These are phyloP conservation scores for Neurospora sp. DNA, from an alignment of 495 filamentous ascomycete species.

Conservation along the genomic window DNA sequence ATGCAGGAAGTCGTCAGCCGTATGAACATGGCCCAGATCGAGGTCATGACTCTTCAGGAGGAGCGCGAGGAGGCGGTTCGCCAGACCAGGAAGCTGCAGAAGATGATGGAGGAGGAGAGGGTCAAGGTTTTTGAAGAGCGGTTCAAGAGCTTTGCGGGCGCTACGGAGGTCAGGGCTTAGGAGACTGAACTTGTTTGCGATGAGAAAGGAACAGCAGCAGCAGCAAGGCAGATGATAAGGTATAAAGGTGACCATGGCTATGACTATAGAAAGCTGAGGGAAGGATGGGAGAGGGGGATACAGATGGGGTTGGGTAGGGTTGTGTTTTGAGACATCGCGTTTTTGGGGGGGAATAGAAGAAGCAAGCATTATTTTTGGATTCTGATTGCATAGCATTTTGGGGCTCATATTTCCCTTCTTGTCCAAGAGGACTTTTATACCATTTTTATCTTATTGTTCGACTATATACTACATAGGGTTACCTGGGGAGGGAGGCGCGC, in stretches of 20 bases:
- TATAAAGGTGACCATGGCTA: background rate
- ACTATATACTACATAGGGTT: background rate
- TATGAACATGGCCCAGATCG: conserved; percentile 91
- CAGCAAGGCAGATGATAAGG: background rate
- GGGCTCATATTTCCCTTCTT: background rate
- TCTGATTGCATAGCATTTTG: background rate
- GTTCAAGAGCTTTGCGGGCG: conserved; percentile 24
- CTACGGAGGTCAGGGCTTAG: conserved; percentile 10
- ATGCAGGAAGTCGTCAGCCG: conserved; percentile 89
- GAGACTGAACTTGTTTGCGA: background rate
- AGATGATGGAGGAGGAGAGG: conserved; percentile 36
- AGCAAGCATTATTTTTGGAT: background rate
- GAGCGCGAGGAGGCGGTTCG: conserved; percentile 83
- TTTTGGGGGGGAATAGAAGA: background rate
- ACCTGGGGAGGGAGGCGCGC: background rate
- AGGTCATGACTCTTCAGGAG: conserved; percentile 84
- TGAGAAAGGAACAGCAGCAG: background rate
- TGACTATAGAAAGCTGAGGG: background rate
- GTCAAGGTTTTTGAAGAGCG: conserved; percentile 35
- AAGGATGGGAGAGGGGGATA: background rate
- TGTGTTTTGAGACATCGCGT: background rate
- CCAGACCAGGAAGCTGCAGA: conserved; percentile 67
- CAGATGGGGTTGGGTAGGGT: background rate
- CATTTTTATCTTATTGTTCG: background rate
- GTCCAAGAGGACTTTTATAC: background rate